phyloP scores from a whole-genome alignment of 1,284 basidiomycete genomes.

The Taiwanofungus camphoratus region DNA sequence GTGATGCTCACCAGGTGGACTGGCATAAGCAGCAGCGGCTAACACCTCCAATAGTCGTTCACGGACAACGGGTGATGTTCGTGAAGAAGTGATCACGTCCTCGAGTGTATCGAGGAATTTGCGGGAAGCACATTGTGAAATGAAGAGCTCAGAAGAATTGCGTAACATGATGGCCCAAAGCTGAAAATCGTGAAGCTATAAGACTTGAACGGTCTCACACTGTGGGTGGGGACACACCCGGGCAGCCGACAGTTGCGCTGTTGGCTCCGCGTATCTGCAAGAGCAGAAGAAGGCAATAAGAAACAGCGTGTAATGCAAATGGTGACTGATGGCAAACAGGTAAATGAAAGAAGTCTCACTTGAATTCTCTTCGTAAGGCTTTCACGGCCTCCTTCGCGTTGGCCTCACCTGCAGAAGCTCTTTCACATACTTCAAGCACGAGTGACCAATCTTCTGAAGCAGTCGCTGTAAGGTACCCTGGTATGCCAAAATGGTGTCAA shows the following conservation, averaged over 20 bases:
- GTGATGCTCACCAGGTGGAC: conserved; percentile 42
- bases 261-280: conserved; percentile 59
- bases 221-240: conserved; percentile 38
- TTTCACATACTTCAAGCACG: conserved; percentile 73
- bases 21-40: conserved; percentile 65
- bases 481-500: background rate
- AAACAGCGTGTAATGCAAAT: no score
- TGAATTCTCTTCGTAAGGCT: conserved; percentile 71
- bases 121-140: conserved; percentile 61
- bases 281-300: no score
- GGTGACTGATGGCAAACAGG: no score
- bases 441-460: conserved; percentile 74
- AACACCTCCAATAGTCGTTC: conserved; percentile 69
- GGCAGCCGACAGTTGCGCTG: conserved; percentile 66
- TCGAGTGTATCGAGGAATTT: conserved; percentile 75
- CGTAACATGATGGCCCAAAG: conserved; percentile 82
- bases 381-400: conserved; percentile 72
- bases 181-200: conserved; percentile 33
- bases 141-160: conserved; percentile 61
- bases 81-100: conserved; percentile 51
- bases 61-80: conserved; percentile 65
- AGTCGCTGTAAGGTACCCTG: conserved; percentile 70
- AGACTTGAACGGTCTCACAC: background rate
- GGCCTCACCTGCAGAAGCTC: conserved; percentile 56
- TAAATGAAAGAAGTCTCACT: conserved; percentile 36